A percentile compares a stretch with the other conserved stretches of the same genome.
phyloP scores from a whole-genome alignment of 2,329 filamentous ascomycete genomes.

The Fusarium liriodendri region DNA sequence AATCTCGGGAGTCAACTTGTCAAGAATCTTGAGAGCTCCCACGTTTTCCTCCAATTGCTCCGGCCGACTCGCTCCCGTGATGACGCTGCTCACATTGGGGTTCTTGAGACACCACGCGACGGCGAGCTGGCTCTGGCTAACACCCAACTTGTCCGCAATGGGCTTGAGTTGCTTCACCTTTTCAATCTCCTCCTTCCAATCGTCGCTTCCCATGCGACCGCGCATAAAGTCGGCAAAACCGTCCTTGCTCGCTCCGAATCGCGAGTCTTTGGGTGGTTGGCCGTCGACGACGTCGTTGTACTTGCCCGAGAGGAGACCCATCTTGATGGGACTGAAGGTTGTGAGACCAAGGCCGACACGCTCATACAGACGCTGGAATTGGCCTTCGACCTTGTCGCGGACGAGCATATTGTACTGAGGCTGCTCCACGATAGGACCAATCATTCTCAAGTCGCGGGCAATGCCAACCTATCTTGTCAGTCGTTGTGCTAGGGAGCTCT shows the following conservation, averaged over 20 bases:
- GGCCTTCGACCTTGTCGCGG: conserved; percentile 71
- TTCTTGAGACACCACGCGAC: conserved; percentile 67
- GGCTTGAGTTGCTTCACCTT: conserved; percentile 57
- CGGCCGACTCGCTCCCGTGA: conserved; percentile 62
- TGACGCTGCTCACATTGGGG: conserved; percentile 63
- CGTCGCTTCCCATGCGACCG: conserved; percentile 56
- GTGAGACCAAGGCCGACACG: conserved; percentile 70
- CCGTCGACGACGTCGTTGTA: conserved; percentile 68
- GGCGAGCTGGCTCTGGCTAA: conserved; percentile 62
- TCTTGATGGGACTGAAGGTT: conserved; percentile 68
- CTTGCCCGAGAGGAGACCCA: conserved; percentile 72
- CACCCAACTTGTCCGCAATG: conserved; percentile 69
- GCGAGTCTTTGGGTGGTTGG: conserved; percentile 64
- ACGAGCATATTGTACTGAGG: conserved; percentile 74
- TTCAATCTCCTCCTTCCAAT: conserved; percentile 63
- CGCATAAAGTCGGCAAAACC: conserved; percentile 68
- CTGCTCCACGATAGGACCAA: conserved; percentile 74
- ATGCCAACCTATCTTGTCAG: conserved; percentile 57
- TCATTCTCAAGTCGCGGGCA: conserved; percentile 69
- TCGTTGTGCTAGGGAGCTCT: fast-evolving
- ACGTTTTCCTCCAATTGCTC: conserved; percentile 65
- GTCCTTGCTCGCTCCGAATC: conserved; percentile 67
- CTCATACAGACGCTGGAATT: conserved; percentile 71
- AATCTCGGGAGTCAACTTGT: conserved; percentile 62
- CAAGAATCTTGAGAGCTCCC: conserved; percentile 57